Evolutionary conservation across 2,329 filamentous ascomycete species (phyloP), one percentile per base, ranked within the genome.

Genomic region (Phoma sp.): DNA sequence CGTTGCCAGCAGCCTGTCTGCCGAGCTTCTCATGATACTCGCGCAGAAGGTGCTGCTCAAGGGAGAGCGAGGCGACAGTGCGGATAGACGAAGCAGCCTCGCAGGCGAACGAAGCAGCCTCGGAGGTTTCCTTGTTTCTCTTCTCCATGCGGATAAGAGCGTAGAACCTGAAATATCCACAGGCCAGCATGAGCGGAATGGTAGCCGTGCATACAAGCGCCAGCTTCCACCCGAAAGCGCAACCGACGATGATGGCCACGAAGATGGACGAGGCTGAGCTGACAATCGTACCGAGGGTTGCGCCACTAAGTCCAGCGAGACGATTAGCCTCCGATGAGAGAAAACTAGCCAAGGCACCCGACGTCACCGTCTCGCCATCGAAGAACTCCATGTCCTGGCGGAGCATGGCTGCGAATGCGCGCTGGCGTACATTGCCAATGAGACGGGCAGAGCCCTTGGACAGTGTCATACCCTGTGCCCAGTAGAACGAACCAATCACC

Each of bases 61-160:
- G 87, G 0, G 93, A 97, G 33, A 98, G 82, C 2, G 92, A 90
- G 4, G 93, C 94, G n/a, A 98, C 94, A 4, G 95, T 98, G 49
- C 94, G 90, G 65, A 98, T 97, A 5, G 93, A 91, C 1, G 91
- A 93, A 22, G 95, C 96, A 38, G 94, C 93, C 75, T 99, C 95
- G 51, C 93, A 96, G 9, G 95, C 95, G 72, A 90, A 98, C 45
- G 88, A 89, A 6, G 94, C 94, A 48, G 92, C 96, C 32, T 84
- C 82, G 84, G 73, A 72, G 88, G 87, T 71, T 96, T 97, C 2
- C 90, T 91, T 63, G 80, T 82, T 82, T 92, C 96, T 4, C 90
- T 88, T 50, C 87, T 88, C 33, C 82, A 83, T 77, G 91, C 90
- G 79, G 92, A 96, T 61, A 86, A 93, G 92, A 0, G 95, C 88